Evolutionary conservation across 2,329 filamentous ascomycete species (phyloP).

Genomic region (Beauveria sp.): DNA sequence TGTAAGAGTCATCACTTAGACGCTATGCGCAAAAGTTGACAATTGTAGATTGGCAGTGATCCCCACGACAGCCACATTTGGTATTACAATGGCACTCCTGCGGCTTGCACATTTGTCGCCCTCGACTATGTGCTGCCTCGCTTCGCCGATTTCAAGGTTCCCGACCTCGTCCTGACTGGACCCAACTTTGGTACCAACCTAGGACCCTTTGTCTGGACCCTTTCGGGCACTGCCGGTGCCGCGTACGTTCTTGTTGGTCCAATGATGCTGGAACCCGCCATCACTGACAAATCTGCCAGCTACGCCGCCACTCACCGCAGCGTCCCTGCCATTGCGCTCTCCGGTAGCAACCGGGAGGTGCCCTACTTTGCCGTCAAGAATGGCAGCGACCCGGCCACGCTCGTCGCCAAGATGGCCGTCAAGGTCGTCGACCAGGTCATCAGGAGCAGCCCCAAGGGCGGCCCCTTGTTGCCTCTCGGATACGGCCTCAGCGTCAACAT

Average conservation of each 20-base stretch:
- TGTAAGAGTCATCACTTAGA: conserved; percentile 11
- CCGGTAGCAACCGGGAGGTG: conserved; percentile 33
- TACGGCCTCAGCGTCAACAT: conserved; percentile 47
- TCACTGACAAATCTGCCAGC: conserved; percentile 18
- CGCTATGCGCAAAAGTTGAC: not conserved
- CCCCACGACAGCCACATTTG: conserved; percentile 46
- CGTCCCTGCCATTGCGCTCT: conserved; percentile 43
- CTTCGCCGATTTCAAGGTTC: conserved; percentile 38
- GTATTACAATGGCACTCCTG: conserved; percentile 54
- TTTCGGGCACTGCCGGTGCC: conserved; percentile 43
- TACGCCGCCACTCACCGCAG: conserved; percentile 41
- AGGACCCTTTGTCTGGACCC: conserved; percentile 45
- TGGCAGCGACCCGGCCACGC: conserved; percentile 36
- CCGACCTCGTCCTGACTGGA: conserved; percentile 46
- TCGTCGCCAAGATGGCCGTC: conserved; percentile 33
- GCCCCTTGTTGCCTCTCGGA: conserved; percentile 35
- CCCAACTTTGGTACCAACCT: conserved; percentile 49
- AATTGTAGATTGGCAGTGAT: conserved; percentile 33
- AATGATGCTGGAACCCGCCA: too few relatives aligned
- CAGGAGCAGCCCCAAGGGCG: conserved; percentile 23
- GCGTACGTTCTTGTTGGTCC: conserved; percentile 16
- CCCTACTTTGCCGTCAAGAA: conserved; percentile 31
- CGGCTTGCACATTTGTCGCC: conserved; percentile 46
- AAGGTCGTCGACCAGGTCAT: conserved; percentile 38
- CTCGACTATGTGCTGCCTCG: conserved; percentile 47